Base-by-base conservation (phyloP, 305 asterid genomes). In the Withania somnifera region DNA sequence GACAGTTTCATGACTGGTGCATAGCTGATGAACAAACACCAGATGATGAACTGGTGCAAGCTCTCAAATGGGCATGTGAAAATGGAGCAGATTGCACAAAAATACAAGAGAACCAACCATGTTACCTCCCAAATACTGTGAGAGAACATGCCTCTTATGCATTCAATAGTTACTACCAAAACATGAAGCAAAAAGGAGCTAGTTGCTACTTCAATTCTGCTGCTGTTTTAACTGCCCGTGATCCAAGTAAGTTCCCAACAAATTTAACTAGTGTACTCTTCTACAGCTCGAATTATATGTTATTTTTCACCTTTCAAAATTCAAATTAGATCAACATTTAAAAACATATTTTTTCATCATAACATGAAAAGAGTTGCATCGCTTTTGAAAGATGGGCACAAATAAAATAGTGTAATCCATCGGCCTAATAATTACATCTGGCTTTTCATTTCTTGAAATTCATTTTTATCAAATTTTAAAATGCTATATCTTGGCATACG, bases 111-210 rank as follows among this genome's bases (percentile, higher is more conserved):
- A 36, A 86, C 15, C 77, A 86, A 13, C 28, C 86, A 5, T 94
- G 97, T 80, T 87, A 77, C 40, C 56, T 61, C 8, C 96, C 96
- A 11, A 87, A 93, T 85, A 89, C 92, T 0, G 69, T 86, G 1
- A 85, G 36, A 83, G 92, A 89, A 7, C 98, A 90, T 58, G 97
- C 95, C 38, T 88, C 94, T 38, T 92, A 78, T 84, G 98, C 95
- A 34, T 94, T 92, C 91, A 94, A 94, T 60, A 91, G 93, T 87
- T 92, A 92, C 77, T 92, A 87, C 82, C 98, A 94, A 86, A 89
- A 87, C 17, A 82, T 84, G 83, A 92, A 92, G 85, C 88, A 64
- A 82, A 84, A 67, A 15, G 94, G 93, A 36, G 96, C 84, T 22
- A 84, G 83, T 77, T 94, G 98, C 84, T 94, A 94, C 79, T 92